Evolutionary conservation across 1,139 yeast species (phyloP).

Genomic region (Saccharomyces pastorianus): DNA sequence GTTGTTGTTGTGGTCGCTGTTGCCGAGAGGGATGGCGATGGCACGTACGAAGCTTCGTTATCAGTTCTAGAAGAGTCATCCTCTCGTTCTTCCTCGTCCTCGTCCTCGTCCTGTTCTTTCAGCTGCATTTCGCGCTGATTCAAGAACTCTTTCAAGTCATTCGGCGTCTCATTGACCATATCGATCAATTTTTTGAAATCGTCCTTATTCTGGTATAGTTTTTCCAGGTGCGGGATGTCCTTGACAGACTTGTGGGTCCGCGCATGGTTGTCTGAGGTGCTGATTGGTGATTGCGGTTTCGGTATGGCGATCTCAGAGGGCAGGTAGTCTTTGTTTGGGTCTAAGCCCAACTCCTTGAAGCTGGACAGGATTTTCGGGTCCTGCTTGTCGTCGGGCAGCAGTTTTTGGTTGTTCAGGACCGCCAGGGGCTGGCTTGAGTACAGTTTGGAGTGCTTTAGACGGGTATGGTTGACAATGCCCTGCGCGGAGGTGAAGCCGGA

Average conservation of each 20-base stretch:
- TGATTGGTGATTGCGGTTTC: conserved; percentile 6
- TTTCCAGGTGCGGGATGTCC: conserved; percentile 20
- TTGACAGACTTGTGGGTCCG: conserved; percentile 8
- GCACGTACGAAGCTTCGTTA: conserved; percentile 5
- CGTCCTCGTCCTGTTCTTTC: conserved; percentile 10
- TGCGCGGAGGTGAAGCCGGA: conserved; percentile 71
- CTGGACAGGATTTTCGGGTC: conserved; percentile 47
- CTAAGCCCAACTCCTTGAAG: conserved; percentile 35
- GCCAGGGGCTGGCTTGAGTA: conserved; percentile 71
- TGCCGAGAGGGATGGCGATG: conserved; percentile 1
- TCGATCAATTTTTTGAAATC: conserved; percentile 30
- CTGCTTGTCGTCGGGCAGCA: conserved; percentile 50
- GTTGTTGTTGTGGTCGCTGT: background rate
- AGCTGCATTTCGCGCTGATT: conserved; percentile 8
- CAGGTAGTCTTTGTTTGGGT: conserved; percentile 31
- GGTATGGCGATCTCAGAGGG: conserved; percentile 31
- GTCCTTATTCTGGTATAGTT: conserved; percentile 20
- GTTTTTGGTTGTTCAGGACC: conserved; percentile 59
- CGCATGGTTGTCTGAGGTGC: background rate
- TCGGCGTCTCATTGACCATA: conserved; percentile 29
- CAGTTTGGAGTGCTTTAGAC: conserved; percentile 65
- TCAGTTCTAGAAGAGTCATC: conserved; percentile 4
- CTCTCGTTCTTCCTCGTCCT: conserved; percentile 1
- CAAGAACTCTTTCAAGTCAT: conserved; percentile 24
- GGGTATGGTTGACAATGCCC: conserved; percentile 69